Evolutionary conservation across 192 early-diverging fungal species (phyloP).

Genomic region (Coemansia sp.): DNA sequence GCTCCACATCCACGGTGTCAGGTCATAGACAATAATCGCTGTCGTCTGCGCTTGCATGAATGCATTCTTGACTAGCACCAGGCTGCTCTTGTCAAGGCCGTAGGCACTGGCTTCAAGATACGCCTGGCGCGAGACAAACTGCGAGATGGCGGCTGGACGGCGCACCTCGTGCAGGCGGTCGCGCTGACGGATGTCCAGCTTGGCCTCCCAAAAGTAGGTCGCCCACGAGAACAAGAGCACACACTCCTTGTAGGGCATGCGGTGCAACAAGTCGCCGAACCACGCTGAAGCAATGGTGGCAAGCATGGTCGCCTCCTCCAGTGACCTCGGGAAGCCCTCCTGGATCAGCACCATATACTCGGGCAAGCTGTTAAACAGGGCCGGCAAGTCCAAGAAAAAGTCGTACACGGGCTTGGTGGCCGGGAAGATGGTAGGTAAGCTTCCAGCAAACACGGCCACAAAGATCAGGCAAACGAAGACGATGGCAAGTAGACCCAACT

Average conservation of each 20-base stretch:
- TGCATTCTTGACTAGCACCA: constrained; percentile 64
- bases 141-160: constrained; percentile 66
- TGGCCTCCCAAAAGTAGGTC: constrained; percentile 78
- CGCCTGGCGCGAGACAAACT: constrained; percentile 70
- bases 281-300: background rate
- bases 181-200: constrained; percentile 81
- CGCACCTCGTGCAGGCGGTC: constrained; percentile 61
- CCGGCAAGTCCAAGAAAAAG: constrained; percentile 15
- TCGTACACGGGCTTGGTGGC: constrained; percentile 36
- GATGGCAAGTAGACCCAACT: constrained; percentile 34
- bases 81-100: constrained; percentile 77
- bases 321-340: constrained; percentile 13
- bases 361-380: constrained; percentile 16
- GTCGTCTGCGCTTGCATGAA: constrained; percentile 68
- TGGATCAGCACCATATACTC: constrained; percentile 4
- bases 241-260: constrained; percentile 73
- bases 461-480: constrained; percentile 32
- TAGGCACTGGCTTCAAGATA: constrained; percentile 84
- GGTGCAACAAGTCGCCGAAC: constrained; percentile 24
- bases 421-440: constrained; percentile 43
- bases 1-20: constrained; percentile 74
- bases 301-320: constrained; percentile 18
- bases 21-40: constrained; percentile 63
- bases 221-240: constrained; percentile 69
- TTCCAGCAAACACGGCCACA: constrained; percentile 28